Base-by-base conservation (phyloP, 139 green algal genomes). In the Diplosphaera chodatii region DNA sequence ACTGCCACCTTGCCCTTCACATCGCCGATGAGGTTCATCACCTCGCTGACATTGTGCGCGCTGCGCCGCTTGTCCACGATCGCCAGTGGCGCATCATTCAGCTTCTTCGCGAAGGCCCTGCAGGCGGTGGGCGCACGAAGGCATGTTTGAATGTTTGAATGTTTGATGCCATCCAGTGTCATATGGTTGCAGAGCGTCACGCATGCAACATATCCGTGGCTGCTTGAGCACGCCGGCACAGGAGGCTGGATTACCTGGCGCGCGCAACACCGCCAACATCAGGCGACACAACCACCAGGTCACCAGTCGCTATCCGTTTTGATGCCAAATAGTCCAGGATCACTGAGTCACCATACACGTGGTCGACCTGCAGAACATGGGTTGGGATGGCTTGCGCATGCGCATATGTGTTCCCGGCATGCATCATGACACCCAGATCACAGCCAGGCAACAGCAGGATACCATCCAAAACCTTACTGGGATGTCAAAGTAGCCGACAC, bases 11-110 rank as follows among this genome's bases (percentile, higher is more conserved):
- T 99, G 79, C 93, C 96, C 22, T 85, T 76, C 28, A 99, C 96
- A 75, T 99, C 96, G 22, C 96, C 96, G 74, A 99, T 99, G 16
- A 99, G 76, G 86, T 99, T 98, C 96, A 99, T 99, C 41, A 99
- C 95, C 86, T 99, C 92, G 67, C 80, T 88, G 20, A 98, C 91
- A 78, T 99, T 99, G 90, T 99, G 95, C 34, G 88, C 87, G 21
- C 75, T 86, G 32, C 95, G 84, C 16, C 95, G 88, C 87, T 99
- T 99, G 86, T 99, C 95, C 40, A 99, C 90, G 73, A 99, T 99
- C 25, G 95, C 95, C 70, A 99, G 82, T 20, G 95, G 95, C 34
- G 95, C 95, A 80, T 99, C 95, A 69, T 91, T 95, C 6, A 99
- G 88, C 86, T 98, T 98, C 82, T 99, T 99, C 32, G 95, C 95